Evolutionary conservation across 345 rosid species (phyloP).

Genomic region (Populus simonii): DNA sequence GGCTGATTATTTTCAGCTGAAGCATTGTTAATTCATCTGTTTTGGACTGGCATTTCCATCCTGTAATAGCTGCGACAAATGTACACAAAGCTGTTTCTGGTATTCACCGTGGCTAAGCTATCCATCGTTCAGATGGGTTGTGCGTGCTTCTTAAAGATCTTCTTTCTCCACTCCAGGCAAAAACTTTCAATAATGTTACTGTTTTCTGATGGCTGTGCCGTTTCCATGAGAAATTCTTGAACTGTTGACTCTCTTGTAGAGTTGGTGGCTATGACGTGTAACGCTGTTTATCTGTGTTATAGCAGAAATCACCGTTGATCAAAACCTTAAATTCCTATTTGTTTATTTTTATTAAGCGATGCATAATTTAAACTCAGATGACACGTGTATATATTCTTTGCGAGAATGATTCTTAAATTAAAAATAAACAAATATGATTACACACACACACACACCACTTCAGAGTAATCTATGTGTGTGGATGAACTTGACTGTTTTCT

Average conservation of each 20-base stretch:
- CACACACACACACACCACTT: not conserved
- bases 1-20: not conserved
- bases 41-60: not conserved
- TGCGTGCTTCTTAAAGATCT: not conserved
- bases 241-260: not conserved
- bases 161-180: not conserved
- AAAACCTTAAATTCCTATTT: not conserved
- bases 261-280: not conserved
- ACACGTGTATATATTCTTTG: no score
- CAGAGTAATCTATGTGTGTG: not conserved
- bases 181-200: not conserved
- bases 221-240: not conserved
- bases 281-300: not conserved
- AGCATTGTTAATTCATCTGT: not conserved
- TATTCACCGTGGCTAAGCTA: not conserved
- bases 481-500: not conserved
- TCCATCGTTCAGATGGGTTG: not conserved
- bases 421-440: no score
- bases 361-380: no score
- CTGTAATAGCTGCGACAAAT: not conserved
- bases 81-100: not conserved
- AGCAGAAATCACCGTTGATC: not conserved
- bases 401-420: no score
- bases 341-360: no score
- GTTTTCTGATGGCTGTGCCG: not conserved